phyloP scores from a whole-genome alignment of 148 eudicot species.

The Vaccinium corymbosum region DNA sequence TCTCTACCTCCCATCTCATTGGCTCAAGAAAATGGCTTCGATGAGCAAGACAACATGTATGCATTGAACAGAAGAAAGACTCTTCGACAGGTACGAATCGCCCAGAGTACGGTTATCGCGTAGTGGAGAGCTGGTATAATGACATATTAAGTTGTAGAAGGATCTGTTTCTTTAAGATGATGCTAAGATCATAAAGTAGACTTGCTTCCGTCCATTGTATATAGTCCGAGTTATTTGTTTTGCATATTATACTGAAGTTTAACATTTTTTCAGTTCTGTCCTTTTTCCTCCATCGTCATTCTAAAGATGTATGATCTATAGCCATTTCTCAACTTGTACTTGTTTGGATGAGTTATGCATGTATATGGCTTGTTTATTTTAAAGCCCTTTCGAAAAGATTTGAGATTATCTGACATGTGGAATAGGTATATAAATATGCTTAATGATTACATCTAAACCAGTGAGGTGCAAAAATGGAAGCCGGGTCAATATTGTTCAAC shows the following conservation, averaged over 20 bases:
- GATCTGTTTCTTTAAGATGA: not conserved
- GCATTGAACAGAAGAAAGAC: constrained; percentile 61
- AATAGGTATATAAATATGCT: not conserved
- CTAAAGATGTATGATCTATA: not conserved
- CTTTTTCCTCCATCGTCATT: not conserved
- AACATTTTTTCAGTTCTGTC: not conserved
- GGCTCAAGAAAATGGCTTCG: constrained; percentile 50
- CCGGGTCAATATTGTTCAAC: not conserved
- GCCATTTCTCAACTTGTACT: not conserved
- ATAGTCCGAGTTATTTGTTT: not conserved
- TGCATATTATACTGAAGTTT: not conserved
- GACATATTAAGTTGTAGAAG: too few species aligned
- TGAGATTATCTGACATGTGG: not conserved
- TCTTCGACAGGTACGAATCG: constrained; percentile 73
- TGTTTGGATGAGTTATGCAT: not conserved
- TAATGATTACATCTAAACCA: not conserved
- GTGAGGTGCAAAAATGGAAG: constrained; percentile 2
- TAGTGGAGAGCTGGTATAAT: not conserved
- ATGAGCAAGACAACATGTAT: constrained; percentile 52
- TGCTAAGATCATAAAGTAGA: not conserved
- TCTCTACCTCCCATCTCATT: constrained; percentile 56
- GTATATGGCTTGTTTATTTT: not conserved
- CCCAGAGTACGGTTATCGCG: not conserved
- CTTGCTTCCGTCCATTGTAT: not conserved
- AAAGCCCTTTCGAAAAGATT: not conserved